Percentiles rank a stretch among this genome's conserved stretches.
Conservation (phyloP, 2,329 filamentous ascomycete genomes). For the Ophiostoma sp. region DNA sequence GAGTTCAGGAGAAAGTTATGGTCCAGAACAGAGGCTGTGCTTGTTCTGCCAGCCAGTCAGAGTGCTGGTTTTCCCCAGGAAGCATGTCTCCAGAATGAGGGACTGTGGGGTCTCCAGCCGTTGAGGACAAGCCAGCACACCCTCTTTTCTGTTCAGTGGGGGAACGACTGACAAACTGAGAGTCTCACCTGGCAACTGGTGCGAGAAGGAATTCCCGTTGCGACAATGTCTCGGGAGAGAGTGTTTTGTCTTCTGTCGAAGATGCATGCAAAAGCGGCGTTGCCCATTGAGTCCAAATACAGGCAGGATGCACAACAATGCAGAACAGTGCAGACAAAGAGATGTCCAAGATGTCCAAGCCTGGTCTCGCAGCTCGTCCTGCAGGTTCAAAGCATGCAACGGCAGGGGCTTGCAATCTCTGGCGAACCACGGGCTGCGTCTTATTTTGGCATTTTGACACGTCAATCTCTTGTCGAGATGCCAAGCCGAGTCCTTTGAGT, state of each 20-base stretch:
- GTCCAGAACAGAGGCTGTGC: background rate
- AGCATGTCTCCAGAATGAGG: background rate
- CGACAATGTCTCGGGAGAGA: background rate
- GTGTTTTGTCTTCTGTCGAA: background rate
- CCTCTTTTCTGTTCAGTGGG: background rate
- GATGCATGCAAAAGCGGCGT: background rate
- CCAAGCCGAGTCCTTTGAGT: background rate
- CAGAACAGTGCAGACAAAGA: background rate
- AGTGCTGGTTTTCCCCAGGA: background rate
- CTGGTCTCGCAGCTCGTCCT: background rate
- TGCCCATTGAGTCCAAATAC: background rate
- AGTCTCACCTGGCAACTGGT: background rate
- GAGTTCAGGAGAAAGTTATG: background rate
- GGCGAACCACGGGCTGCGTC: conserved; percentile 5
- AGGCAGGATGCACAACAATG: background rate
- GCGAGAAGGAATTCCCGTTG: background rate
- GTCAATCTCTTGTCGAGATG: background rate
- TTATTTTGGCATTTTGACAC: background rate
- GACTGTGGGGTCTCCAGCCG: conserved; percentile 15
- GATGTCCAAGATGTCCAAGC: background rate
- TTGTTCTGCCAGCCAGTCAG: conserved; percentile 8
- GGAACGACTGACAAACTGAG: background rate
- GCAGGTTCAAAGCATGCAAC: background rate
- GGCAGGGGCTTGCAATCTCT: background rate
- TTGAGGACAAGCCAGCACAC: background rate